Base-by-base conservation (phyloP, 2,329 filamentous ascomycete species). In the Trichophyton verrucosum region DNA sequence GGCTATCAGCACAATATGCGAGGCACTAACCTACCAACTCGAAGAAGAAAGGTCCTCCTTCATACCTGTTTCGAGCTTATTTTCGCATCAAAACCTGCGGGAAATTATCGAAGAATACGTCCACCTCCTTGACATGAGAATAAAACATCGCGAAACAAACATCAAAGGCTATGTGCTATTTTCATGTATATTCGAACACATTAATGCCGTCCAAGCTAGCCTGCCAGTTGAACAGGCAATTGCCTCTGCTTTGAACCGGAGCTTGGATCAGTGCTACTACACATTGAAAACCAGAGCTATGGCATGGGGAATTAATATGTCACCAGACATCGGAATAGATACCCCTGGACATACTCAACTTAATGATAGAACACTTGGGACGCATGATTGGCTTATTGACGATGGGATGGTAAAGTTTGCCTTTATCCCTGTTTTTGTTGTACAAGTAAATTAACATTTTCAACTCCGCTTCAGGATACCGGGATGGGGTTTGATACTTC, bases 141-240 rank as follows among this genome's bases (percentile, higher is more conserved):
- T 64, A n/a, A 51, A 59, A 42, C 17, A 44, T 3, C 61, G 63
- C n/a, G 64, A 65, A 57, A 64, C 63, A 20, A 65, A 65, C 24
- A 55, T 65, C 1, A 63, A 58, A 42, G 61, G 61, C 7, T 58
- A 61, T 53, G 30, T 62, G 11, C 42, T 65, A 8, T 49, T 57
- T 22, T 33, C 46, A 0, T 51, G 58, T 47, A 13, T 61, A 15
- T 15, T 46, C n/a, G 42, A n/a, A 8, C 42, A 46, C 7, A 46
- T 46, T 17, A 20, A 46, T 17, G 42, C 42, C 3, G 3, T 46
- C 42, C 42, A 46, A 46, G 7, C 7, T 8, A 8, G 20, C 20
- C 4, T 20, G n/a, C 4, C 42, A 22, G 42, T 20, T 3, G n/a
- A 46, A 7, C 13, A 46, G 17, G 13, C 42, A 15, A 46, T 46